These are phyloP conservation scores for Phytophthora multivora DNA, from an alignment of 352 stramenopile genomes.

Conservation along the genomic window DNA sequence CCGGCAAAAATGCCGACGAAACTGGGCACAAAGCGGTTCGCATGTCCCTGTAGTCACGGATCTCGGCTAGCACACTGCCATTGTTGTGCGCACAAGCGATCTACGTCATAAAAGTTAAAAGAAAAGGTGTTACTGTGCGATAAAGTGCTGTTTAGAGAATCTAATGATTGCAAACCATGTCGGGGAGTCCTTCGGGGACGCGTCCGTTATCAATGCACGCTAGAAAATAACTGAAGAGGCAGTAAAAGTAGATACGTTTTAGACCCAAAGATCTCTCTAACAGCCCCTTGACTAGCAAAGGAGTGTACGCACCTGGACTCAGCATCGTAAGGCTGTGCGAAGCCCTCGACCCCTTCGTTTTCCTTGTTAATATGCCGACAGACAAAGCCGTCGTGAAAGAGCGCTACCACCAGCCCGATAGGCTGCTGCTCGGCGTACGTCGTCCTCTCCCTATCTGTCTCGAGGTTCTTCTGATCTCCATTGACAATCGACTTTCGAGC, in stretches of 20 bases:
- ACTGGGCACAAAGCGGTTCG: constrained; percentile 32
- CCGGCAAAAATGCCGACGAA: constrained; percentile 38
- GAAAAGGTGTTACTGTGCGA: constrained; percentile 11
- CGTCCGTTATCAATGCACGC: constrained; percentile 55
- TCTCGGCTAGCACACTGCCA: constrained; percentile 33
- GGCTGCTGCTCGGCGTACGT: constrained; percentile 5
- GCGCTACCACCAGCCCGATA: constrained; percentile 48
- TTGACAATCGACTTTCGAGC: constrained; percentile 2
- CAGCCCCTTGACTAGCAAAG: constrained; percentile 1
- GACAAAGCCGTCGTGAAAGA: constrained; percentile 73
- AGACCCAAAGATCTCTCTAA: constrained; percentile 6
- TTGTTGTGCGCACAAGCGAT: constrained; percentile 32
- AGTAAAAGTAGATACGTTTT: constrained; percentile 20
- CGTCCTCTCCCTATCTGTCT: not conserved
- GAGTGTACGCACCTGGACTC: constrained; percentile 51
- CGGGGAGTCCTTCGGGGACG: constrained; percentile 57
- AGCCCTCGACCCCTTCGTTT: constrained; percentile 62
- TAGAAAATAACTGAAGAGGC: constrained; percentile 60
- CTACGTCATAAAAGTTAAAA: too few relatives aligned
- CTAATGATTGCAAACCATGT: constrained; percentile 48
- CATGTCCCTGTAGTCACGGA: constrained; percentile 45
- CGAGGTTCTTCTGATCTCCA: not conserved
- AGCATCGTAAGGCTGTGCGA: constrained; percentile 73
- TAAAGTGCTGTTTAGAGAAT: constrained; percentile 5
- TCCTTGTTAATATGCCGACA: constrained; percentile 63